Evolutionary conservation across 768 basidiomycete genomes (phyloP), one percentile per base, ranked within the genome.

Genomic region (Boletus rubescentipes): DNA sequence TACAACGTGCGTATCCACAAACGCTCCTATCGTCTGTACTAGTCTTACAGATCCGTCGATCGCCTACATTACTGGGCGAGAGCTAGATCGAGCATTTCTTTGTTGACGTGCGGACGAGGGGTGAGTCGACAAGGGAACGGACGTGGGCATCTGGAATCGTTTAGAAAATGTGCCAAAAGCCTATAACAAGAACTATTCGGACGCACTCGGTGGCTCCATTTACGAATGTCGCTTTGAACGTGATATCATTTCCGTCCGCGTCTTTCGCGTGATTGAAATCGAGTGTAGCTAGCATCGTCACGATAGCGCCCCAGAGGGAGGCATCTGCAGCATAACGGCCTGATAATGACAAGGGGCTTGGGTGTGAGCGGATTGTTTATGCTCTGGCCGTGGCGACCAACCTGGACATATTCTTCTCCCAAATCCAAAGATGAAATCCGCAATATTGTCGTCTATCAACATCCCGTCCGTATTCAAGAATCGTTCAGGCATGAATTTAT

Each of bases 341-440:
- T 46, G 15, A 3, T 2, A 44, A 18, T 16, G 9, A 31, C 29
- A 35, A 26, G 6, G 26, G 26, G 26, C 26, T 26, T 6, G 26
- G 3, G 26, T 26, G 26, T 26, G 26, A 26, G 26, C 3, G 15
- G 26, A 37, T 10, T 11, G 11, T 0, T 29, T 15, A 12, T 4
- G 16, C 5, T 16, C 7, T 26, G 26, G 26, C 18, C 20, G 38
- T 29, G 18, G 36, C 12, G n/a, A 15, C 39, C 11, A 11, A 41
- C 48, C 48, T 40, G 48, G 48, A 41, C 48, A 49, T 23, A 5
- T 41, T 21, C 48, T 30, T 9, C 31, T 49, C 30, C 48, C 48
- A 5, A 40, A 49, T 6, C 48, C 48, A 41, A 49, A 49, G 10
- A 9, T 4, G 23, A 49, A 49, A 5, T 49, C 39, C 26, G 23